Evolutionary conservation across 2,329 filamentous ascomycete genomes (phyloP), one percentile per base, ranked within the genome.

Genomic region (Pseudocercospora crystallina): DNA sequence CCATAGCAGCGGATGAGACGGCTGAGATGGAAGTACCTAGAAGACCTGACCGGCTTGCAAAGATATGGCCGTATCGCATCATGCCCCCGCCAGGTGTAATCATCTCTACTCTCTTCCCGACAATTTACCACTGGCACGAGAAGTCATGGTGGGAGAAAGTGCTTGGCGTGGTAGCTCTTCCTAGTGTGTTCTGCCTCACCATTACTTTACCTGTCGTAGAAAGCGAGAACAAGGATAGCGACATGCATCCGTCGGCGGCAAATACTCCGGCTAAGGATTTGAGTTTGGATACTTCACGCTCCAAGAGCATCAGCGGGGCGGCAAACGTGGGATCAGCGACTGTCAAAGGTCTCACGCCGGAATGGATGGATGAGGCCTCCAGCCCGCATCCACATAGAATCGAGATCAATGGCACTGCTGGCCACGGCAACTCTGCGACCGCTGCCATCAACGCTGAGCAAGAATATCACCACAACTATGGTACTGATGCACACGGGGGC

Each of bases 131-230:
- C 20, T 99, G 92, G 90, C 76, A 71, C 37, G 82, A 87, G 26
- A 97, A 96, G 71, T 83, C 77, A n/a, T 70, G 86, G n/a, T 90
- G 85, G 83, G 91, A 92, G 62, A 90, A 88, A 64, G 73, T 90
- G 38, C 74, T 96, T 41, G 92, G 90, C 36, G 63, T 94, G 9
- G 79, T 95, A 33, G 91, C 91, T 7, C 85, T 90, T n/a, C 89
- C 91, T 1, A 95, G 87, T 61, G 90, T 99, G 33, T 89, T 99
- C 56, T 73, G 97, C 2, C 77, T 99, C 3, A 92, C 92, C 0
- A 83, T 94, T 40, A 99, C 94, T 0, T 71, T 99, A 4, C 94
- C 95, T 0, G 90, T 99, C 0, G 89, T 96, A 5, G 92, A 97
- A 62, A 81, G 81, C 1, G 78, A 81, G 14, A 26, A 26, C 20